Conservation (phyloP, 768 basidiomycete species). For the Psilocybe cubensis region DNA sequence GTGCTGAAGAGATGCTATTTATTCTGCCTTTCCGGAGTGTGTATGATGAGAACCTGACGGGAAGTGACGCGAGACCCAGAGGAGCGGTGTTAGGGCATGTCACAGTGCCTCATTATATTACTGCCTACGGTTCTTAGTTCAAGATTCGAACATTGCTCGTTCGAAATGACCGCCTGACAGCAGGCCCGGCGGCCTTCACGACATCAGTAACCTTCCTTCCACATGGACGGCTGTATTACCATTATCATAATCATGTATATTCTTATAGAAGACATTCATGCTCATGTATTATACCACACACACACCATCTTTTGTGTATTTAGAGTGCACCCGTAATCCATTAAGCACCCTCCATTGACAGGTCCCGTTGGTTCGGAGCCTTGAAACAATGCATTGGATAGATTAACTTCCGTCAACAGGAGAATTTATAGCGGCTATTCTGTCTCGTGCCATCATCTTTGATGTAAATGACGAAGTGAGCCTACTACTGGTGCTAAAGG, state of each 20-base stretch:
- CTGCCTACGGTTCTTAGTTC: not conserved
- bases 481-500: no score
- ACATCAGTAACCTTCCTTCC: not conserved
- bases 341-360: not conserved
- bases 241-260: slow-evolving; percentile 19
- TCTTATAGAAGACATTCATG: slow-evolving; percentile 5
- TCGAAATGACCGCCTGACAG: no score
- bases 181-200: not conserved
- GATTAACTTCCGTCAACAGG: not conserved
- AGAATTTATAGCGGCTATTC: not conserved
- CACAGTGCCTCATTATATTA: not conserved
- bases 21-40: not conserved
- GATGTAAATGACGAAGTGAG: no score
- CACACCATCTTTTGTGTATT: not conserved
- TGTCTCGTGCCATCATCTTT: not conserved
- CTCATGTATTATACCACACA: slow-evolving; percentile 18
- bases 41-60: not conserved
- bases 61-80: not conserved
- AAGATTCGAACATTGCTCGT: no score
- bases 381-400: not conserved
- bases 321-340: not conserved
- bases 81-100: no score
- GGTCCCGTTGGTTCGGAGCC: not conserved
- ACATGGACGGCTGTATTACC: slow-evolving; percentile 19
- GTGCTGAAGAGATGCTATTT: not conserved